phyloP scores from a whole-genome alignment of 169 alveolate species.

The Babesia caballi region DNA sequence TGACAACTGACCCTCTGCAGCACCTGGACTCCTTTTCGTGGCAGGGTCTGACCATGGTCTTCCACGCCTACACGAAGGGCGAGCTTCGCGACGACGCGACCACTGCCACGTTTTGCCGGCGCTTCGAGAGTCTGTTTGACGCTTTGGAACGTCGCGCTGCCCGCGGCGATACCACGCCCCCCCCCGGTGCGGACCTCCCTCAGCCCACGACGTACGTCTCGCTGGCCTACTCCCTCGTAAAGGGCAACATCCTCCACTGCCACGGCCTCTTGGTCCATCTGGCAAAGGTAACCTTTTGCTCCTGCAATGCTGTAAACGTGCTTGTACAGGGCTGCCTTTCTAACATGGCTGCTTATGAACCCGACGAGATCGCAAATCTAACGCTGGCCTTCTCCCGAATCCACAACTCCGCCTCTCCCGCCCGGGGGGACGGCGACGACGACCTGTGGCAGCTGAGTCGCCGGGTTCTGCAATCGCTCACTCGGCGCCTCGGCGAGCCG shows the following conservation, averaged over 20 bases:
- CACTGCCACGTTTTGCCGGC: constrained; percentile 9
- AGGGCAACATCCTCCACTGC: constrained; percentile 17
- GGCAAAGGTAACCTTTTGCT: constrained; percentile 27
- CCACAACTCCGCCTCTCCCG: neutral
- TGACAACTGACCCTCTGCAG: neutral
- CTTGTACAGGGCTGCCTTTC: neutral
- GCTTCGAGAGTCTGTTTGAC: constrained; percentile 16
- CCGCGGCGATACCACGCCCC: no score
- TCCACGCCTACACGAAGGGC: constrained; percentile 56
- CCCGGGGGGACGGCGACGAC: neutral
- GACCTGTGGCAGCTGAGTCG: neutral
- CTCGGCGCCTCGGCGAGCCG: constrained; percentile 9
- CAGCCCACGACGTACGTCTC: constrained; percentile 43
- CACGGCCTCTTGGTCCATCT: constrained; percentile 2
- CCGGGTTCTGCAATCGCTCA: neutral
- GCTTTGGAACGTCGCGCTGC: neutral
- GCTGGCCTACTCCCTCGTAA: constrained; percentile 50
- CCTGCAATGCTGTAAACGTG: neutral
- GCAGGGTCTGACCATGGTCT: constrained; percentile 65
- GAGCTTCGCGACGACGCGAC: constrained; percentile 17
- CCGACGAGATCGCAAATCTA: constrained; percentile 53
- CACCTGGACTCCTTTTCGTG: constrained; percentile 21
- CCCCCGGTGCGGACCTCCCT: neutral
- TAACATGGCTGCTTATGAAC: constrained; percentile 5
- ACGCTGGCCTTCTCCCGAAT: constrained; percentile 35